phyloP scores from a whole-genome alignment of 805 yeast species.

The Brettanomyces anomalus region DNA sequence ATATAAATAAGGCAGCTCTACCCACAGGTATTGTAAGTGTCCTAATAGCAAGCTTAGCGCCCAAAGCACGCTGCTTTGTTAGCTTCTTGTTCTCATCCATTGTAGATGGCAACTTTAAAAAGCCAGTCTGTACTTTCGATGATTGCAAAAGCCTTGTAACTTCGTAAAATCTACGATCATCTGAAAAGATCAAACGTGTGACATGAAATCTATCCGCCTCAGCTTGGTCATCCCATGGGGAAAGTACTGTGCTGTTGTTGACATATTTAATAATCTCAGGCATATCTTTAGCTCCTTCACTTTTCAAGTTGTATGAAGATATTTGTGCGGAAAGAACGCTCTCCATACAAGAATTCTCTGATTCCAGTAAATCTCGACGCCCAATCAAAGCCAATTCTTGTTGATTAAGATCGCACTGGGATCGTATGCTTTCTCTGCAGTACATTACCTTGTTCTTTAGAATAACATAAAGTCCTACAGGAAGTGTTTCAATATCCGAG shows the following conservation, averaged over 20 bases:
- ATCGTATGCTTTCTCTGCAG: slow-evolving; percentile 44
- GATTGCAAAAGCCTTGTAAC: slow-evolving; percentile 65
- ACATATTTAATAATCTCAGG: slow-evolving; percentile 31
- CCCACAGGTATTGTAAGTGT: slow-evolving; percentile 74
- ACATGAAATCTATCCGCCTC: slow-evolving; percentile 62
- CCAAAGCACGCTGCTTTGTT: slow-evolving; percentile 44
- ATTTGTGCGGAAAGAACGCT: background rate
- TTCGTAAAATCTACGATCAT: slow-evolving; percentile 74
- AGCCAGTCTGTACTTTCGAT: slow-evolving; percentile 51
- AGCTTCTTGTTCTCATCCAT: slow-evolving; percentile 48
- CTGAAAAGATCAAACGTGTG: slow-evolving; percentile 64
- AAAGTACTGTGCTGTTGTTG: slow-evolving; percentile 35
- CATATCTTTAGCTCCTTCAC: slow-evolving; percentile 27
- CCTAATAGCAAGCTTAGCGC: slow-evolving; percentile 54
- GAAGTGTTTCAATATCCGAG: slow-evolving; percentile 55
- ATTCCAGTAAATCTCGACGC: slow-evolving; percentile 49
- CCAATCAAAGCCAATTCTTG: slow-evolving; percentile 51
- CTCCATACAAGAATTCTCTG: slow-evolving; percentile 1
- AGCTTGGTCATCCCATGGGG: slow-evolving; percentile 63
- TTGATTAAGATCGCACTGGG: slow-evolving; percentile 31
- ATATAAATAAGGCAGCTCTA: slow-evolving; percentile 61
- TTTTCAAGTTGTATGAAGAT: background rate
- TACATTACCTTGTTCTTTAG: slow-evolving; percentile 49
- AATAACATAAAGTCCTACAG: slow-evolving; percentile 63
- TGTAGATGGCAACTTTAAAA: slow-evolving; percentile 29